These are phyloP conservation scores for Incumbomyces lentus DNA, from an alignment of 2,329 filamentous ascomycete species.

Conservation along the genomic window DNA sequence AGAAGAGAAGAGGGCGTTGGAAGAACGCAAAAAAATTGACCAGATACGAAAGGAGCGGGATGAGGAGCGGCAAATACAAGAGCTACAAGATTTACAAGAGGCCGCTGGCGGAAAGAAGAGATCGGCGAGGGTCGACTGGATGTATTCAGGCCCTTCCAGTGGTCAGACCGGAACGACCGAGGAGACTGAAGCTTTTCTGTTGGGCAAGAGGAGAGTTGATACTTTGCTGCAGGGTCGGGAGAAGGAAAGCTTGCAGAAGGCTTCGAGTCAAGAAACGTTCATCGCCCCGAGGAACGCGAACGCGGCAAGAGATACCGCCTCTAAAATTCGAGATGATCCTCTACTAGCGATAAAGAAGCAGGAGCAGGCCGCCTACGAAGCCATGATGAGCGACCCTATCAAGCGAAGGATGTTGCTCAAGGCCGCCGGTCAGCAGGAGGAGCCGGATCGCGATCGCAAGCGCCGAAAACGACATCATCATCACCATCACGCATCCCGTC, in stretches of 20 bases:
- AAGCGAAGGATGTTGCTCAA: constrained; percentile 43
- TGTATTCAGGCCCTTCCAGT: constrained; percentile 80
- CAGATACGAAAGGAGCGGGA: constrained; percentile 86
- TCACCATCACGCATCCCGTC: constrained; percentile 20
- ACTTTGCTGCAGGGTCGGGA: constrained; percentile 73
- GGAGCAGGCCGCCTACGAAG: constrained; percentile 69
- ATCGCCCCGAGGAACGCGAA: constrained; percentile 60
- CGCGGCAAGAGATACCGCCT: constrained; percentile 64
- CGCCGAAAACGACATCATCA: constrained; percentile 40
- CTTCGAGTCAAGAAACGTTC: constrained; percentile 52
- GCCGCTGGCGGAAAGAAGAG: constrained; percentile 73
- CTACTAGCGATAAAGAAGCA: constrained; percentile 87
- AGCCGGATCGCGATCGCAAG: constrained; percentile 27
- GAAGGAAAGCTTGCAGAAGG: constrained; percentile 69
- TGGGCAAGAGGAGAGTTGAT: constrained; percentile 89
- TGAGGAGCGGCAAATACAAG: constrained; percentile 85
- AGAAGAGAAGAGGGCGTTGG: constrained; percentile 82
- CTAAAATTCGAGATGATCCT: constrained; percentile 84
- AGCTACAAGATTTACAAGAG: constrained; percentile 82
- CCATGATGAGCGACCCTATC: constrained; percentile 36
- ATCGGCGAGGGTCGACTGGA: constrained; percentile 85
- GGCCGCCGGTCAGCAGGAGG: constrained; percentile 29
- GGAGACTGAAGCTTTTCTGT: constrained; percentile 84
- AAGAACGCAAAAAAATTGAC: constrained; percentile 88
- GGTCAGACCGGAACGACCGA: constrained; percentile 67